Evolutionary conservation across 306 rosid species (phyloP).

Genomic region (Quercus agrifolia): DNA sequence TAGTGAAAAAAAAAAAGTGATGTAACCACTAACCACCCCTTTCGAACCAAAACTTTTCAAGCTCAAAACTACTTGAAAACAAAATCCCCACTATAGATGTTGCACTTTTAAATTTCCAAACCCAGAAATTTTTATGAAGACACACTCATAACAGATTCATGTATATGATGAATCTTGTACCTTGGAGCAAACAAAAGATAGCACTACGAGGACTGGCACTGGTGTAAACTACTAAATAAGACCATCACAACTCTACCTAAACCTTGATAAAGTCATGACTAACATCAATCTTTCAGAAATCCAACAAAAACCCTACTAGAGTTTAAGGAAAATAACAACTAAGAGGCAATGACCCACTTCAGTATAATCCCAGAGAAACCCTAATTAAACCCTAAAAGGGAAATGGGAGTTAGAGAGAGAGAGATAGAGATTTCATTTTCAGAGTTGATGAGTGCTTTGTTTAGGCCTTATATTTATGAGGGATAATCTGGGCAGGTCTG

Average conservation of each 20-base stretch:
- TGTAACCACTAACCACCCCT: constrained; percentile 19
- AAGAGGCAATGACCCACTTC: neutral
- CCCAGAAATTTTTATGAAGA: neutral
- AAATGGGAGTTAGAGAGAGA: neutral
- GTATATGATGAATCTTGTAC: neutral
- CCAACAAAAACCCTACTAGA: neutral
- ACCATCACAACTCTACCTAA: neutral
- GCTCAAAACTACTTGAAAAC: neutral
- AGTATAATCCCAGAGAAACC: constrained; percentile 13
- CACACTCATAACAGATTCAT: neutral
- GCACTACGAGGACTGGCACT: neutral
- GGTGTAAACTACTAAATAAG: neutral
- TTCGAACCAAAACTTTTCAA: constrained; percentile 30
- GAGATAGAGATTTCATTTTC: neutral
- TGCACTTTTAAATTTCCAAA: neutral
- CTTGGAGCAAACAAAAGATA: neutral
- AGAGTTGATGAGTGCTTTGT: neutral
- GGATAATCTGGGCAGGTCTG: constrained; percentile 40
- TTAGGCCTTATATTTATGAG: constrained; percentile 12
- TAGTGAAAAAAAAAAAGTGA: constrained; percentile 13
- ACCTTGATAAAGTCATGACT: neutral
- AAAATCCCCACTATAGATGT: neutral
- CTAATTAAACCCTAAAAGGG: constrained; percentile 17
- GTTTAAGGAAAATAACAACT: neutral
- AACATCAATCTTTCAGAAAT: neutral